Base-by-base conservation (phyloP, 176 grass and related monocot genomes). In the Pharus latifolius region DNA sequence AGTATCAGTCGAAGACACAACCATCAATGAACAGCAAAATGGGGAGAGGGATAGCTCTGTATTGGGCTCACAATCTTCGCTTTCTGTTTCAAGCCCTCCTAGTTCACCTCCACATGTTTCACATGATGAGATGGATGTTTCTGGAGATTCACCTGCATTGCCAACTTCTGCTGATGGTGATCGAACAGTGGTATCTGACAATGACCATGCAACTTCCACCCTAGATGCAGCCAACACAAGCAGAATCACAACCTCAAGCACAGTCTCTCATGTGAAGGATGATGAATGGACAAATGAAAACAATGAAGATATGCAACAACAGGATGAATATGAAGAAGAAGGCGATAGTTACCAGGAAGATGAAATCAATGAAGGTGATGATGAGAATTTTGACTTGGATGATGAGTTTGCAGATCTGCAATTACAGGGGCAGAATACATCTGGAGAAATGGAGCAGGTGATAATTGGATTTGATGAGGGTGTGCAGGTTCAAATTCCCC, bases 401-500 rank as follows among this genome's bases (percentile, higher is more conserved):
- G 72, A 80, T 65, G 77, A 73, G 25, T 93, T 93, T 43, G 79
- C 61, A 61, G 86, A 80, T 69, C 61, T 78, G 33, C 63, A 47
- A 16, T 67, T 42, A 47, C 40, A 80, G 28, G 80, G 52, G 29
- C 65, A 82, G 29, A 67, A 41, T 79, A 66, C 74, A 53, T 24
- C 60, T 56, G 61, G 73, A 70, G 84, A 88, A 65, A 67, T 69
- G 63, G 92, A 96, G 68, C 75, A 91, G 9, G 85, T 94, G 49
- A 98, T 98, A 80, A 84, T 91, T 38, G 95, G 95, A 71, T 98
- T 98, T 74, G 72, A 98, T 67, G 84, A 98, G 68, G 95, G 95
- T 57, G 84, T 98, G 33, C 88, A 94, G 83, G 87, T 98, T 80
- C 78, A 88, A 75, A 90, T 98, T 80, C 87, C 82, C 14, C 53